Evolutionary conservation across 2,329 filamentous ascomycete species (phyloP).

Genomic region (Lasiodiplodia sp.): DNA sequence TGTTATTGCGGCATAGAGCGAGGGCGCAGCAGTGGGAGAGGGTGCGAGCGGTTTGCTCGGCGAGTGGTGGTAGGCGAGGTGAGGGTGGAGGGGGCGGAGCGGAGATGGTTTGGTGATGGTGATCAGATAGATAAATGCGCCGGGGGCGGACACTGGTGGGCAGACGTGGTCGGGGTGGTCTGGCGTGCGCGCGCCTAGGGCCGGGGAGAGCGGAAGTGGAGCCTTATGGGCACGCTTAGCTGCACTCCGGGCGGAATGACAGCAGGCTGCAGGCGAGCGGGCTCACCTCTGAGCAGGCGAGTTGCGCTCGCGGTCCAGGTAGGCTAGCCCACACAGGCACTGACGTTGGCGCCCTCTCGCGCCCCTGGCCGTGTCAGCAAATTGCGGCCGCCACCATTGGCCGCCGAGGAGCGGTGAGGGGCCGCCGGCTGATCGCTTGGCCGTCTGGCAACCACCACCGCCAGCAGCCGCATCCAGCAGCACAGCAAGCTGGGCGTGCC

Average conservation of each 20-base stretch:
- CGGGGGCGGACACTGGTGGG: not conserved
- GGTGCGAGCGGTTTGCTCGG: not conserved
- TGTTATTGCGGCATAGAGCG: slow-evolving; percentile 21
- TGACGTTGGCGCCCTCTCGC: slow-evolving; percentile 21
- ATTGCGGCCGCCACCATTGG: slow-evolving; percentile 8
- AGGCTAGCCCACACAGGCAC: slow-evolving; percentile 26
- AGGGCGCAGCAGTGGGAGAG: not conserved
- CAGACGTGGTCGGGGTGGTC: slow-evolving; percentile 18
- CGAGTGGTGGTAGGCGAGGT: not conserved
- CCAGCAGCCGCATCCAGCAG: not conserved
- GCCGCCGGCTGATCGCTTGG: slow-evolving; percentile 25
- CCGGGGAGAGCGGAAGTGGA: slow-evolving; percentile 19
- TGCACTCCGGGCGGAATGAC: not conserved
- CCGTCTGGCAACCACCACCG: not conserved
- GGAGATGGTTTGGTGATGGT: slow-evolving; percentile 30
- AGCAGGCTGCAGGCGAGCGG: slow-evolving; percentile 5
- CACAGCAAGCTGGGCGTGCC: not conserved
- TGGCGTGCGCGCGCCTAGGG: not conserved
- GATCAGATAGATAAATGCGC: slow-evolving; percentile 29
- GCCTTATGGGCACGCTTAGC: slow-evolving; percentile 3
- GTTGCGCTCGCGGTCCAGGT: not conserved
- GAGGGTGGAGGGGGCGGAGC: slow-evolving; percentile 20
- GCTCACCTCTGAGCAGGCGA: slow-evolving; percentile 5
- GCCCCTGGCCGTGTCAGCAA: slow-evolving; percentile 18
- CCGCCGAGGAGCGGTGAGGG: slow-evolving; percentile 16